Evolutionary conservation across 164 flowering plant genomes (phyloP), one percentile per base, ranked within the genome.

Genomic region (Nymphaea colorata): DNA sequence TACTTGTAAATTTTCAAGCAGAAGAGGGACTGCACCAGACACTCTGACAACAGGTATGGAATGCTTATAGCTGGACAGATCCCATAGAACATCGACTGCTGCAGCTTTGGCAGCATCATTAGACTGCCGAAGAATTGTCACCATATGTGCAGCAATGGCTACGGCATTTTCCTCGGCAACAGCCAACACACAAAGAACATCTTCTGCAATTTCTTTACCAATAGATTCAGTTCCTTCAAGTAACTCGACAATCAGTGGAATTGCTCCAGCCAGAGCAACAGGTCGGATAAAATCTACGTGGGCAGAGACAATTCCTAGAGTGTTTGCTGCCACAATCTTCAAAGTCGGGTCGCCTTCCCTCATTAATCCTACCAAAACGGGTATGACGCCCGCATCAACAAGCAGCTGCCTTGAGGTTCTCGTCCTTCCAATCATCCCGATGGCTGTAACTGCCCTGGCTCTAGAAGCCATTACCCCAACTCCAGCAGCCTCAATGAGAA

Each of bases 1-100:
- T 69, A 69, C 67, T 42, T 71, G 71, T 70, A 84, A 64, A 76
- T 83, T 83, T 62, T 78, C 80, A 71, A 83, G 73, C 18, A 83
- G 68, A 55, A 79, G 41, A 4, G 81, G 82, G 62, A 85, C 73
- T 66, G 80, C 87, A 61, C 85, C 86, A 2, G 86, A 79, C 44
- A 67, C 77, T 16, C 73, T 64, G 14, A 81, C 64, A 59, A 78
- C 69, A 53, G 80, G 64, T 43, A 70, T 62, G 6, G 81, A 74
- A 66, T 84, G 80, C 72, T 84, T 71, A 64, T 86, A 82, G 66
- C 77, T 73, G 4, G 80, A 76, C 17, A 86, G 76, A 73, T 80
- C 79, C 87, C 87, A 84, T 44, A 86, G 59, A 69, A 82, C 85
- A 75, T 82, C 81, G n/a, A 81, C 79, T 17, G 90, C 87, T 67